Conservation (phyloP, 495 filamentous ascomycete genomes). For the Xylaria acuta region DNA sequence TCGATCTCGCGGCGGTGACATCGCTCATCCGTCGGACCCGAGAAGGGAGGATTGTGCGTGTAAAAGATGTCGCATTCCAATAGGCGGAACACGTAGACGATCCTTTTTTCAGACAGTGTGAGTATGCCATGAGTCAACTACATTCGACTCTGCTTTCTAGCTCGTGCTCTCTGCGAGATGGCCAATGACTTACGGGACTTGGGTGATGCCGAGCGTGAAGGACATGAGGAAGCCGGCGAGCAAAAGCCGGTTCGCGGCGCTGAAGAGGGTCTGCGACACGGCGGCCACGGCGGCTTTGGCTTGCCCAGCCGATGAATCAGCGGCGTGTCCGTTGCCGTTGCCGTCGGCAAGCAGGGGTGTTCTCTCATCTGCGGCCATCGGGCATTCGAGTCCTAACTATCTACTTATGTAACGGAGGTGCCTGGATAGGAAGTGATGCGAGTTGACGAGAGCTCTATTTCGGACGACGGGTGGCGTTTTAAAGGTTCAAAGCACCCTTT, state of each 20-base stretch:
- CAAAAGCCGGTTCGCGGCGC: constrained; percentile 53
- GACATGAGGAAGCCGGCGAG: constrained; percentile 61
- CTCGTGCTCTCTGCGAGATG: neutral
- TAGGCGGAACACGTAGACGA: constrained; percentile 63
- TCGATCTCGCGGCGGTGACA: constrained; percentile 58
- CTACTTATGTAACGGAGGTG: neutral
- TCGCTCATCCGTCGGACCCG: constrained; percentile 44
- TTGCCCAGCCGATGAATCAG: neutral
- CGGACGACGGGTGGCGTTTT: neutral
- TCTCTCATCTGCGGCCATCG: constrained; percentile 37
- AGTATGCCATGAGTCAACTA: constrained; percentile 3
- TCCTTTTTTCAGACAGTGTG: constrained; percentile 38
- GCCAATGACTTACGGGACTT: constrained; percentile 56
- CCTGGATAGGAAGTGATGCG: neutral
- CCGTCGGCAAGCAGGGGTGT: constrained; percentile 36
- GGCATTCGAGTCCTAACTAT: neutral
- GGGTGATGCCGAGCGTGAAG: constrained; percentile 63
- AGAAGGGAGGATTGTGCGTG: constrained; percentile 45
- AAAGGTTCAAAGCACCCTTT: neutral
- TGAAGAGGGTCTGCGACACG: constrained; percentile 26
- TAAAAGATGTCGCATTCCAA: constrained; percentile 68
- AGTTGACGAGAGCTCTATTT: neutral
- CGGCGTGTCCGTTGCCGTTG: constrained; percentile 22
- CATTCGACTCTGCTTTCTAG: neutral
- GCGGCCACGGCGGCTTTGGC: constrained; percentile 18